Evolutionary conservation across 805 yeast species (phyloP).

Genomic region (Torulaspora indica): DNA sequence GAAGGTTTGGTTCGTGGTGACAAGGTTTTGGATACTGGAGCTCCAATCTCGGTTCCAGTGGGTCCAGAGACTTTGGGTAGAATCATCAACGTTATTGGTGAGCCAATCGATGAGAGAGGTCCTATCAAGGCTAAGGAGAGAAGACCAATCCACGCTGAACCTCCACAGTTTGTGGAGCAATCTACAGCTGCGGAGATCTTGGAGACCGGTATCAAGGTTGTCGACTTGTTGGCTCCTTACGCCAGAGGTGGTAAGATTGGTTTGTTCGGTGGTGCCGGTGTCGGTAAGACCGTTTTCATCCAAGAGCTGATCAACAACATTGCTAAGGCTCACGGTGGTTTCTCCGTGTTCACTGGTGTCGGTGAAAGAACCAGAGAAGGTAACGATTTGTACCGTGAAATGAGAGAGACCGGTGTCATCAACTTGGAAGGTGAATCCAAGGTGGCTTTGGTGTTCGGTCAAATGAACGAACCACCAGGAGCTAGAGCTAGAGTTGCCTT

Average conservation of each 20-base stretch:
- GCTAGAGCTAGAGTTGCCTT: constrained; percentile 99
- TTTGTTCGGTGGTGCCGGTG: constrained; percentile 99
- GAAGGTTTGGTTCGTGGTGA: constrained; percentile 99
- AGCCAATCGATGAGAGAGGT: constrained; percentile 99
- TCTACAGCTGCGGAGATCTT: constrained; percentile 96
- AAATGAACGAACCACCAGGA: constrained; percentile 99
- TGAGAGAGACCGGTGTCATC: constrained; percentile 99
- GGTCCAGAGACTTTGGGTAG: constrained; percentile 99
- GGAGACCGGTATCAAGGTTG: constrained; percentile 99
- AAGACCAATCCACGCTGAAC: constrained; percentile 98
- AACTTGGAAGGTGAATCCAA: constrained; percentile 99
- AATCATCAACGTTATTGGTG: constrained; percentile 97
- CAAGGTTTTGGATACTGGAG: constrained; percentile 86
- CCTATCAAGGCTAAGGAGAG: constrained; percentile 88
- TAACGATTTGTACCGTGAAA: constrained; percentile 99
- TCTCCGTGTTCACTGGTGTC: constrained; percentile 99
- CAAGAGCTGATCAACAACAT: constrained; percentile 99
- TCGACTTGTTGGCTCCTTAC: constrained; percentile 97
- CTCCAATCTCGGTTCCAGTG: constrained; percentile 98
- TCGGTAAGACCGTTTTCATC: constrained; percentile 99
- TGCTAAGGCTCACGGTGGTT: constrained; percentile 99
- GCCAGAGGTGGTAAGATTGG: constrained; percentile 99
- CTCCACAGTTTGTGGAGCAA: constrained; percentile 94
- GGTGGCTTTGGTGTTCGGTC: constrained; percentile 99
- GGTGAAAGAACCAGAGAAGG: constrained; percentile 99